A percentile compares a stretch with the other conserved stretches of the same genome.
phyloP scores from a whole-genome alignment of 306 rosid genomes.

The Senna siamea region DNA sequence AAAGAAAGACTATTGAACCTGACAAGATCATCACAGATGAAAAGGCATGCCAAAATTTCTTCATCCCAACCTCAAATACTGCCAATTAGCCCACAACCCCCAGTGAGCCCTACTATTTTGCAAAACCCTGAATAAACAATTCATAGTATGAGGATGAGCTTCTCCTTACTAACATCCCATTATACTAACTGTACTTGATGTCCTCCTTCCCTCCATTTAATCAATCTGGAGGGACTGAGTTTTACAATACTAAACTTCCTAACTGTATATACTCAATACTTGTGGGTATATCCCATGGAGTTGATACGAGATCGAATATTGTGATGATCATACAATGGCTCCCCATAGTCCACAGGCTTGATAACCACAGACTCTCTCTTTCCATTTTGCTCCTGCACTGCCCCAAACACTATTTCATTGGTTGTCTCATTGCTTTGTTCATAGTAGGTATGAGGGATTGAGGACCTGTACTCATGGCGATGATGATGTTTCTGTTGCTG shows the following conservation, averaged over 20 bases:
- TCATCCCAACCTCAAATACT: constrained; percentile 37
- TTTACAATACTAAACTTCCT: constrained; percentile 48
- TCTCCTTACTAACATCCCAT: constrained; percentile 38
- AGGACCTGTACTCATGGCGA: constrained; percentile 65
- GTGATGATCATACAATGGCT: constrained; percentile 55
- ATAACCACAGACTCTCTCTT: constrained; percentile 51
- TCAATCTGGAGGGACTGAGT: constrained; percentile 36
- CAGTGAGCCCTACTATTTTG: constrained; percentile 30
- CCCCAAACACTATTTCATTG: constrained; percentile 80
- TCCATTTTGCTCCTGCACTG: constrained; percentile 74
- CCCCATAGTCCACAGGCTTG: constrained; percentile 70
- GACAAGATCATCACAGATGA: constrained; percentile 35
- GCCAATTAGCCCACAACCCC: constrained; percentile 35
- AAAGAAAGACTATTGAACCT: constrained; percentile 20
- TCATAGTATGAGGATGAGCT: constrained; percentile 38
- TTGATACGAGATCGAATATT: constrained; percentile 53
- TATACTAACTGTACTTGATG: constrained; percentile 42
- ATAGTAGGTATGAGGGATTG: constrained; percentile 67
- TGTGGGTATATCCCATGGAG: constrained; percentile 52
- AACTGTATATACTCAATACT: constrained; percentile 51
- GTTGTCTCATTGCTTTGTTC: constrained; percentile 69
- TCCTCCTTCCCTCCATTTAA: constrained; percentile 29
- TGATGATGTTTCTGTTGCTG: constrained; percentile 54
- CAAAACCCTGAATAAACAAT: constrained; percentile 46
- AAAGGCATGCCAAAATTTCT: constrained; percentile 42